These are phyloP conservation scores for Colletotrichum spinosum DNA, from an alignment of 2,329 filamentous ascomycete species.

Conservation along the genomic window DNA sequence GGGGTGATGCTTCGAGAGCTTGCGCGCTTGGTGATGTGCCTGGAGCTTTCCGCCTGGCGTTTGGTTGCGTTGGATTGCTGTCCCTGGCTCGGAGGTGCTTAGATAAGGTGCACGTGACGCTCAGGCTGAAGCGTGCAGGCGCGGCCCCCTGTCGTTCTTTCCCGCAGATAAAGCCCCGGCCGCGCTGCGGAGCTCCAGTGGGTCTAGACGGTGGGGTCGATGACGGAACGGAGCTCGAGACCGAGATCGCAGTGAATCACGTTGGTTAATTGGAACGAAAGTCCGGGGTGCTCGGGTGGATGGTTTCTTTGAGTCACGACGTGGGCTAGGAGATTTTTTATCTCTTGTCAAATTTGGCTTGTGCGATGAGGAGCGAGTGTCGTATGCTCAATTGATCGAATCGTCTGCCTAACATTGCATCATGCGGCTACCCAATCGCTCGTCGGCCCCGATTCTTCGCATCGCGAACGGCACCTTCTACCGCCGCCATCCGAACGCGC, in stretches of 20 bases:
- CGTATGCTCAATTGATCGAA: neutral
- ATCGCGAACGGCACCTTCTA: constrained; percentile 89
- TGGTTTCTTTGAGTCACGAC: neutral
- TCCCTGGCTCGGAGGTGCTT: constrained; percentile 8
- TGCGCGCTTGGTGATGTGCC: constrained; percentile 39
- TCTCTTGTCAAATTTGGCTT: neutral
- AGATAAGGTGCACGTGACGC: constrained; percentile 35
- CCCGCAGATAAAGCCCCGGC: constrained; percentile 2
- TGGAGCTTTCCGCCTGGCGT: constrained; percentile 29
- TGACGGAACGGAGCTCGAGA: constrained; percentile 25
- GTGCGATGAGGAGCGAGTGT: neutral
- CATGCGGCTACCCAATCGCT: constrained; percentile 28
- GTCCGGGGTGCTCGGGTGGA: constrained; percentile 16
- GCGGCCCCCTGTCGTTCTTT: constrained; percentile 29
- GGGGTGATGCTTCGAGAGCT: constrained; percentile 24
- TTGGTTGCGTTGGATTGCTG: constrained; percentile 6
- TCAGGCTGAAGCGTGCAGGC: constrained; percentile 33
- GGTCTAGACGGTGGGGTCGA: constrained; percentile 14
- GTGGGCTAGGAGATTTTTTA: neutral
- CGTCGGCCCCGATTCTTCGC: constrained; percentile 69
- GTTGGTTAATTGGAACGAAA: constrained; percentile 27
- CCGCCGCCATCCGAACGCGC: constrained; percentile 72
- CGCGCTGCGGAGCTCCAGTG: constrained; percentile 9
- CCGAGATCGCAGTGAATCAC: constrained; percentile 31
- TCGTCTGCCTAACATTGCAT: neutral